Percentiles rank a stretch among this genome's conserved stretches.
These are phyloP conservation scores for Leptographium wingfieldii DNA, from an alignment of 2,329 filamentous ascomycete genomes.

Conservation along the genomic window DNA sequence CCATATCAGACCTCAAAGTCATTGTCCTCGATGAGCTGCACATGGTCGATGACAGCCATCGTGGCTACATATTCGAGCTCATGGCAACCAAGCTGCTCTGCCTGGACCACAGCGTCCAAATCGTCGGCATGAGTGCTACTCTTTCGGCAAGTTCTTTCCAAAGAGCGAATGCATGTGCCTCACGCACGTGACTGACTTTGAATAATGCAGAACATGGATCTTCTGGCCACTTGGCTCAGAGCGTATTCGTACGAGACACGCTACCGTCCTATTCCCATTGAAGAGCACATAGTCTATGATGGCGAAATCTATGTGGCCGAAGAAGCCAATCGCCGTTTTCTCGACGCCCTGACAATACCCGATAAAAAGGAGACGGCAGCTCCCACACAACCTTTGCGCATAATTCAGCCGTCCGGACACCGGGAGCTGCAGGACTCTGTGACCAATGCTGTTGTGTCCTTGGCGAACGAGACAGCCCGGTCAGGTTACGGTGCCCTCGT, in stretches of 20 bases:
- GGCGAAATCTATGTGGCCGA: constrained; percentile 52
- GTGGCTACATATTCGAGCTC: constrained; percentile 63
- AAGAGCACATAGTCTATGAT: constrained; percentile 63
- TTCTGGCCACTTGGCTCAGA: constrained; percentile 57
- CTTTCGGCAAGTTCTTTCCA: constrained; percentile 41
- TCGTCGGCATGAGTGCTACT: constrained; percentile 71
- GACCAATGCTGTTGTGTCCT: constrained; percentile 56
- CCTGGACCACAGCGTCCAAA: constrained; percentile 53
- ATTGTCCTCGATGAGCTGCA: constrained; percentile 71
- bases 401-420: constrained; percentile 42
- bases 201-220: constrained; percentile 42
- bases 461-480: constrained; percentile 56
- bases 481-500: constrained; percentile 59
- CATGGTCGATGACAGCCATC: constrained; percentile 65
- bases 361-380: neutral
- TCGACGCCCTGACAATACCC: constrained; percentile 28
- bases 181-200: neutral
- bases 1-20: constrained; percentile 48
- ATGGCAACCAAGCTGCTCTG: constrained; percentile 62
- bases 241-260: constrained; percentile 61
- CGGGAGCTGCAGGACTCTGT: constrained; percentile 53
- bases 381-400: constrained; percentile 26
- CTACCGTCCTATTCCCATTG: constrained; percentile 62
- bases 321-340: neutral
- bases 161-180: neutral